Percentiles rank a stretch among this genome's conserved stretches.
Conservation (phyloP, 1,284 basidiomycete genomes). For the Hemileia vastatrix region DNA sequence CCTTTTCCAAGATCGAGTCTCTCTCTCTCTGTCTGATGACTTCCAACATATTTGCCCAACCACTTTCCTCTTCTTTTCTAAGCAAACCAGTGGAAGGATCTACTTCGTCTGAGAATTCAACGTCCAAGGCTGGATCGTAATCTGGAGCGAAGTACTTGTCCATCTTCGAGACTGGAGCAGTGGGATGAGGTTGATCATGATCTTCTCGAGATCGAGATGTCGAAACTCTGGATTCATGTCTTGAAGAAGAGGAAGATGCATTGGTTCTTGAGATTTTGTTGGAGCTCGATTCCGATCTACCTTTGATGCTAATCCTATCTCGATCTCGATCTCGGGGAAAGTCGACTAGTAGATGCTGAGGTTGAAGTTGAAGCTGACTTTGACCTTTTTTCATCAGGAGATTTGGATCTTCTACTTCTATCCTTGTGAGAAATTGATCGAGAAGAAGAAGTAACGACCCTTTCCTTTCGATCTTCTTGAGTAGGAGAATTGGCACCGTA, state of each 20-base stretch:
- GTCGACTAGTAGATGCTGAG: no score
- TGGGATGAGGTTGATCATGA: neutral
- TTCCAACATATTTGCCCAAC: slow-evolving; percentile 19
- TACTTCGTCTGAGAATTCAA: neutral
- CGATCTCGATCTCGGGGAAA: neutral
- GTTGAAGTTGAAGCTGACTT: neutral
- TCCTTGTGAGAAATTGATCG: neutral
- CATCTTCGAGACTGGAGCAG: slow-evolving; percentile 29
- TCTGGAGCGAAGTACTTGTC: slow-evolving; percentile 29
- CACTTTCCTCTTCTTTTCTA: slow-evolving; percentile 8
- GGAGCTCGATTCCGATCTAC: neutral
- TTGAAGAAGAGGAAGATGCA: neutral
- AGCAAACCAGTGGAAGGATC: slow-evolving; percentile 10
- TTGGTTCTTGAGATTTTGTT: neutral
- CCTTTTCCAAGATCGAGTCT: neutral
- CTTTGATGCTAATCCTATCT: neutral
- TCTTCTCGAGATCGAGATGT: slow-evolving; percentile 23
- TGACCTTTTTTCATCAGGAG: neutral
- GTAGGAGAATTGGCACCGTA: neutral
- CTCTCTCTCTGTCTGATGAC: slow-evolving; percentile 3
- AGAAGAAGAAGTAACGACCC: neutral
- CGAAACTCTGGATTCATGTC: no score
- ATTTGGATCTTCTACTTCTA: neutral
- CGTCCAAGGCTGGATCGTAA: slow-evolving; percentile 23
- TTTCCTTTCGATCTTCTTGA: neutral